Evolutionary conservation across 306 rosid species (phyloP).

Genomic region (Trichosanthes cucumerina): DNA sequence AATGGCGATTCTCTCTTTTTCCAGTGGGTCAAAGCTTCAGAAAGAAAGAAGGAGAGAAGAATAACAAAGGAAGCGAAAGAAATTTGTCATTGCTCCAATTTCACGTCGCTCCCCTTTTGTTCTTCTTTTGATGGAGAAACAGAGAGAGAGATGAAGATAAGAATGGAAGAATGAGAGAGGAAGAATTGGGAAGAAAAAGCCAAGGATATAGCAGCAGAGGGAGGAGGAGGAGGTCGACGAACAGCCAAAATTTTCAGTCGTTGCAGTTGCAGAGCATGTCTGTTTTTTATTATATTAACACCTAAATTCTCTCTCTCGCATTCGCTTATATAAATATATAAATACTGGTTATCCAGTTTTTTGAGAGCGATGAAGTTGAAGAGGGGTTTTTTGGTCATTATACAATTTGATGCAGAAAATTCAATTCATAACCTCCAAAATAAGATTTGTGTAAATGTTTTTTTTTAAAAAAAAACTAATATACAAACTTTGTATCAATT

Average conservation of each 20-base stretch:
- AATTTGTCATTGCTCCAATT: no score
- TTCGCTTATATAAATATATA: not conserved
- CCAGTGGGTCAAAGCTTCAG: not conserved
- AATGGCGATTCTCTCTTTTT: not conserved
- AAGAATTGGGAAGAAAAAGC: slow-evolving; percentile 7
- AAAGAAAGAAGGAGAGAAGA: slow-evolving; percentile 1
- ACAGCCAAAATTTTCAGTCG: slow-evolving; percentile 18
- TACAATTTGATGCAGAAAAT: no score
- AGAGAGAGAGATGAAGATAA: not conserved
- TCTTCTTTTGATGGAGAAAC: not conserved
- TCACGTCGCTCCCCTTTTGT: not conserved
- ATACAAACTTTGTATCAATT: no score
- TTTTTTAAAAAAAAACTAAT: no score
- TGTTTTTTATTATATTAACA: not conserved
- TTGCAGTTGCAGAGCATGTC: slow-evolving; percentile 28
- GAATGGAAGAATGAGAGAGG: slow-evolving; percentile 13
- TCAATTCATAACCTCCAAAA: no score
- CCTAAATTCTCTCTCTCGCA: not conserved
- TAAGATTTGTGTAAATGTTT: no score
- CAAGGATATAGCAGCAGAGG: slow-evolving; percentile 13
- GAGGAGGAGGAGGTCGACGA: slow-evolving; percentile 17
- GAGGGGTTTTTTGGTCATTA: not conserved
- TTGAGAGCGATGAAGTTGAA: not conserved
- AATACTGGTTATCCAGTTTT: not conserved
- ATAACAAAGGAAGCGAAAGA: not conserved